Base-by-base conservation (phyloP, 352 stramenopile species). In the Phytopythium sindhum region DNA sequence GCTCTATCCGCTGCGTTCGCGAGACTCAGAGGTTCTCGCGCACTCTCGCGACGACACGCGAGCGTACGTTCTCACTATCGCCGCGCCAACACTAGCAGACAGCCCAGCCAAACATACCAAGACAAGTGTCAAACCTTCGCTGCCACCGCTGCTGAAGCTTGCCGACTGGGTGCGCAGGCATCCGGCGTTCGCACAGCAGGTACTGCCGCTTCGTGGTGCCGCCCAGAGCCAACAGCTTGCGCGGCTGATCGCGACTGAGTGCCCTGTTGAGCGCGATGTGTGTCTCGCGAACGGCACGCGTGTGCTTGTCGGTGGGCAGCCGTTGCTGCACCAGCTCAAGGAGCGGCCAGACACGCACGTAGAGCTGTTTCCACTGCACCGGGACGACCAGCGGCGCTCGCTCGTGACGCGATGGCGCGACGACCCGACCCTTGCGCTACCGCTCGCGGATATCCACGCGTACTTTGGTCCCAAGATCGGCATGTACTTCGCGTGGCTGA, bases 401-500 rank as follows among this genome's bases (percentile, higher is more conserved):
- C 64, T 90, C 26, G 75, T 86, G 28, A 35, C 61, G 2, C 59
- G 74, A n/a, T 90, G 81, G 81, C 69, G 73, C 37, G 52, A 66
- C 6, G 57, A 83, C 47, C 61, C 59, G 15, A 63, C 66, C 11
- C 60, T 78, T 1, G 63, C 64, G 10, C 45, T 75, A 45, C 74
- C 83, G 24, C 63, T 88, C 26, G 28, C 56, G 11, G 79, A 84
- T 6, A 78, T 90, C 33, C 80, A 86, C 67, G 67, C 70, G 61
- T 90, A 90, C 65, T 88, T 88, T 66, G 81, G 81, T 0, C 81
- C 81, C 15, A 77, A 77, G 51, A 80, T 90, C 52, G 78, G 74
- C 57, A 90, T 90, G 81, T 90, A 90, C 65, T 88, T 90, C 61
- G 77, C 80, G 1, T 96, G 84, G 73, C 70, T 97, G 58, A 79